These are phyloP conservation scores for Volvariella surrecta DNA, from an alignment of 1,284 basidiomycete genomes.

Conservation along the genomic window DNA sequence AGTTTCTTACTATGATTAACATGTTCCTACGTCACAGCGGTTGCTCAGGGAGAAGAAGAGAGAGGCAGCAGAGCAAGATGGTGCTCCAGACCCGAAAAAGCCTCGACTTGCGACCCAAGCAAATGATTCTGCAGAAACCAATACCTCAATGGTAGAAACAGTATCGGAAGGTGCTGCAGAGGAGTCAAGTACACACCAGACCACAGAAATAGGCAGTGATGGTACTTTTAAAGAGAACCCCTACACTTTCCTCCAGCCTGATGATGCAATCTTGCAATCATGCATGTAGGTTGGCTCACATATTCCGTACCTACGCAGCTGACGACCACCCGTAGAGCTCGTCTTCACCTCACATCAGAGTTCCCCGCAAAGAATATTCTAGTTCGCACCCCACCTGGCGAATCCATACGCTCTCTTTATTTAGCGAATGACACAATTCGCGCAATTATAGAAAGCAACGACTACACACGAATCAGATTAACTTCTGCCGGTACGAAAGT, in stretches of 20 bases:
- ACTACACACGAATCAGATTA: conserved; percentile 80
- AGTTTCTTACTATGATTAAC: conserved; percentile 4
- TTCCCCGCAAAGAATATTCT: conserved; percentile 78
- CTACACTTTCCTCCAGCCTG: conserved; percentile 69
- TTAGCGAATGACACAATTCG: conserved; percentile 84
- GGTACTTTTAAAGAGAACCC: conserved; percentile 84
- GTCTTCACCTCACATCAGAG: conserved; percentile 62
- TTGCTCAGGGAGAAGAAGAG: conserved; percentile 36
- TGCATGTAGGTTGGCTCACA: conserved; percentile 49
- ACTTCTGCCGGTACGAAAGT: conserved; percentile 90
- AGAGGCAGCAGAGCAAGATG: conserved; percentile 20
- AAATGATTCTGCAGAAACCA: too few species aligned
- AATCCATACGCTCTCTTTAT: conserved; percentile 79
- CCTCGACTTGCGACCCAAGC: conserved; percentile 13
- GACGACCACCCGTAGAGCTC: conserved; percentile 39
- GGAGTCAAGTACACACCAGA: too few species aligned
- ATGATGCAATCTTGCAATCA: conserved; percentile 61
- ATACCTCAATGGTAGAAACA: too few species aligned
- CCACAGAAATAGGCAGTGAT: conserved; percentile 23
- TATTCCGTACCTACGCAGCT: conserved; percentile 1
- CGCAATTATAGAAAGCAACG: conserved; percentile 73
- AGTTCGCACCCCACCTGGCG: conserved; percentile 82
- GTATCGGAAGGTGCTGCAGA: too few species aligned
- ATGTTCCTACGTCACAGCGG: conserved; percentile 17
- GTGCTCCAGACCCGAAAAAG: conserved; percentile 12